Evolutionary conservation across 1,139 yeast genomes (phyloP), one percentile per base, ranked within the genome.

Genomic region (Candida sanyaensis): DNA sequence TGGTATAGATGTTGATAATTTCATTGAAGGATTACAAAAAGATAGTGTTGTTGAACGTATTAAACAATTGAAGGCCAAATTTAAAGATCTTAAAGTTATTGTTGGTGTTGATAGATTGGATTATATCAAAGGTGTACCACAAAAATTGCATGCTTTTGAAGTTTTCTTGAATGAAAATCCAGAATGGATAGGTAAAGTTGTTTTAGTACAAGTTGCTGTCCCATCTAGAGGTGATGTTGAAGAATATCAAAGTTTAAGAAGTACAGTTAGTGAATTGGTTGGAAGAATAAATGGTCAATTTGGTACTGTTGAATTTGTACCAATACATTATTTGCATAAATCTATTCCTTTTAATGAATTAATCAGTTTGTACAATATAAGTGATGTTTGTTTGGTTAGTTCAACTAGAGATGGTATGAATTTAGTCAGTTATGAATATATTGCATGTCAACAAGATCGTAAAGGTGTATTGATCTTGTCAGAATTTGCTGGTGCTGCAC

Each of bases 401-500:
- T 88, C 96, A 3, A 93, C 99, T 1, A 81, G 99, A 62, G 99
- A 93, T 64, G 99, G 99, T 58, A 93, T 93, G 99, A 93, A 93
- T 64, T 80, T 93, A 61, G 99, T 93, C 37, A 84, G 95, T 48
- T 93, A 90, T 64, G 99, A 93, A 69, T 93, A 93, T 67, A 90
- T 95, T 61, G 97, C 99, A 1, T 92, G 98, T 63, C 99, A 93
- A 66, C 82, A 88, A 57, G 85, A 85, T 43, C 84, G 84, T 50
- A 86, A 90, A 55, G 99, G 99, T 7, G 83, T 90, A 3, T 75
- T 93, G 56, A 87, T 93, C 43, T 70, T 93, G 52, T 86, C 96
- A 42, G 99, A 93, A 68, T 93, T 93, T 71, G 96, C 99, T 0
- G 99, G 99, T 42, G 99, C 99, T n/a, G 98, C 99, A 0, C 99